Evolutionary conservation across 805 yeast genomes (phyloP).

Genomic region (Spathaspora boniae): DNA sequence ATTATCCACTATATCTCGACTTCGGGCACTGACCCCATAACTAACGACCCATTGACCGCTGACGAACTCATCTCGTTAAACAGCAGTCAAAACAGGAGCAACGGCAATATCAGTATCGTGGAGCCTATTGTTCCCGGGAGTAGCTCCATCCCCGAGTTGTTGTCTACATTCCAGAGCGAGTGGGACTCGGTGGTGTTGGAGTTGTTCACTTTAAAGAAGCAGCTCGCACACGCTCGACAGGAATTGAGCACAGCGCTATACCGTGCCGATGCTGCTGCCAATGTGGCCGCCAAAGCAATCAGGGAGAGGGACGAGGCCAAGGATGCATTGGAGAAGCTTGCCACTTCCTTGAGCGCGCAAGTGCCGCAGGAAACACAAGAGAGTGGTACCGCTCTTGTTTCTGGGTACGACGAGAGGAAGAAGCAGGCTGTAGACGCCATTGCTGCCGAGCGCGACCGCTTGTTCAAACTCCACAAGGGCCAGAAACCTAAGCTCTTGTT

Average conservation of each 20-base stretch:
- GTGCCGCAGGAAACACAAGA: slow-evolving; percentile 7
- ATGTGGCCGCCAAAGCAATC: slow-evolving; percentile 76
- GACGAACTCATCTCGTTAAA: slow-evolving; percentile 67
- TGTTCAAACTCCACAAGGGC: slow-evolving; percentile 35
- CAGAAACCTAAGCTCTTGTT: slow-evolving; percentile 19
- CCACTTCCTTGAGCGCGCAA: slow-evolving; percentile 32
- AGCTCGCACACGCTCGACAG: slow-evolving; percentile 59
- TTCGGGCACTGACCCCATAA: slow-evolving; percentile 72
- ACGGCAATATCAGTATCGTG: too few relatives aligned
- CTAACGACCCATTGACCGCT: slow-evolving; percentile 53
- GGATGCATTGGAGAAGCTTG: slow-evolving; percentile 57
- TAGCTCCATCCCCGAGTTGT: slow-evolving; percentile 74
- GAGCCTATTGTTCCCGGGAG: slow-evolving; percentile 43
- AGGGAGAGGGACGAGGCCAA: slow-evolving; percentile 73
- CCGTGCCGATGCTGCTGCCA: slow-evolving; percentile 84
- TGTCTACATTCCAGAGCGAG: slow-evolving; percentile 76
- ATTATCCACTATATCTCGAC: slow-evolving; percentile 61
- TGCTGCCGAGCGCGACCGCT: slow-evolving; percentile 25
- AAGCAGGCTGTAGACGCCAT: slow-evolving; percentile 3
- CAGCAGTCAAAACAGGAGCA: too few relatives aligned
- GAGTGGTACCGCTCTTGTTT: not conserved
- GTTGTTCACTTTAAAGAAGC: slow-evolving; percentile 70
- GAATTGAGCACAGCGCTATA: slow-evolving; percentile 77
- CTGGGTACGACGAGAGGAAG: slow-evolving; percentile 5
- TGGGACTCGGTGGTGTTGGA: slow-evolving; percentile 89